Percentiles rank a stretch among this genome's conserved stretches.
Evolutionary conservation across 1,284 basidiomycete genomes (phyloP).

Genomic region (Clitocybe nebularis): DNA sequence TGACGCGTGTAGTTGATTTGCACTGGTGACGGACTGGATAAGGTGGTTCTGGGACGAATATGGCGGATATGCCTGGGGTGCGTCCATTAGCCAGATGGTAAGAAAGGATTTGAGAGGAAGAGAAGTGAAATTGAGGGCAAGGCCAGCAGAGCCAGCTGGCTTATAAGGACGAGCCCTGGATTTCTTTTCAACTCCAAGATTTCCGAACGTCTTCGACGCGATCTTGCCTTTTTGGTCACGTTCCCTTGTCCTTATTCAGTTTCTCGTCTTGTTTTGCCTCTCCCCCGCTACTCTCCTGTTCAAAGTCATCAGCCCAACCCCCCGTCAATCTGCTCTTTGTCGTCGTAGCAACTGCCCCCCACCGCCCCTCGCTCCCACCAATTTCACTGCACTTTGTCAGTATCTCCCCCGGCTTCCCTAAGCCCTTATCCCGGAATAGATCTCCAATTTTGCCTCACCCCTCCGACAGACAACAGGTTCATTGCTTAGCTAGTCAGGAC

Average conservation of each 20-base stretch:
- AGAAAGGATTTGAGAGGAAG: slow-evolving; percentile 1
- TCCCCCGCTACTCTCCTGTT: slow-evolving; percentile 1
- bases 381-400: neutral
- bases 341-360: neutral
- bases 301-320: too few relatives aligned
- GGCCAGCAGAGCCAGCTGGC: slow-evolving; percentile 12
- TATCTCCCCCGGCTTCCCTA: neutral
- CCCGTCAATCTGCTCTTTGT: too few relatives aligned
- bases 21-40: slow-evolving; percentile 4
- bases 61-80: slow-evolving; percentile 11
- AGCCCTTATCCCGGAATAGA: neutral
- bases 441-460: slow-evolving; percentile 1
- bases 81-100: slow-evolving; percentile 8
- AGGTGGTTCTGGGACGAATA: slow-evolving; percentile 12
- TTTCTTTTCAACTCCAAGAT: slow-evolving; percentile 13
- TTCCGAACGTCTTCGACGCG: slow-evolving; percentile 15
- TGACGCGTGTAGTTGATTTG: slow-evolving; percentile 20
- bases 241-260: slow-evolving; percentile 9
- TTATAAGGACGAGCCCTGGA: slow-evolving; percentile 18
- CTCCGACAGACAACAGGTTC: slow-evolving; percentile 1
- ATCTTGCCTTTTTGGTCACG: slow-evolving; percentile 16
- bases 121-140: slow-evolving; percentile 1
- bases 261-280: slow-evolving; percentile 1
- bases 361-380: neutral
- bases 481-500: slow-evolving; percentile 2